Conservation (phyloP, 2,329 filamentous ascomycete species). For the Neurospora crassa region DNA sequence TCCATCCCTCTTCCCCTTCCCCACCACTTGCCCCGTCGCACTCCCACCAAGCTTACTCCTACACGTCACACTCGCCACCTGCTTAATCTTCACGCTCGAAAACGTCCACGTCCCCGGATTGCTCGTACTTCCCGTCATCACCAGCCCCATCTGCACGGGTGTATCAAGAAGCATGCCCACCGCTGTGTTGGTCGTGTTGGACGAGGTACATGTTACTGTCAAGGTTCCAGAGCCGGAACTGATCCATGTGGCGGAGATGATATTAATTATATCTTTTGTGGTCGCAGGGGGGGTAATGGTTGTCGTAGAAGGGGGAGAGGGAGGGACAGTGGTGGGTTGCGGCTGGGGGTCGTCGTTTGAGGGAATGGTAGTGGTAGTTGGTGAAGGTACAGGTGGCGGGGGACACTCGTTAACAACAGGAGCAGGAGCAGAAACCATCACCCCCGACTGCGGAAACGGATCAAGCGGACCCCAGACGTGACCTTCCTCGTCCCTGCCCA, state of each 20-base stretch:
- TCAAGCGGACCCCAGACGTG: constrained; percentile 28
- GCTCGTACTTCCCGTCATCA: not conserved
- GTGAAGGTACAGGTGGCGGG: not conserved
- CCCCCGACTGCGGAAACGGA: constrained; percentile 28
- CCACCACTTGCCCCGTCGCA: not conserved
- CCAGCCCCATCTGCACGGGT: not conserved
- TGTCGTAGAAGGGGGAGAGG: too few relatives aligned
- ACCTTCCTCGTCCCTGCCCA: constrained; percentile 25
- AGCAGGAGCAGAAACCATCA: constrained; percentile 5
- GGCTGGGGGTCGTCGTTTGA: not conserved
- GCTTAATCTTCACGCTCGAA: not conserved
- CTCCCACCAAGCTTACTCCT: not conserved
- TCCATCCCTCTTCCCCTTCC: not conserved
- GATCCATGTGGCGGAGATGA: constrained; percentile 8
- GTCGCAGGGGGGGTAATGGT: not conserved
- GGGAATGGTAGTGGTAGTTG: not conserved
- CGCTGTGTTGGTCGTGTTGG: constrained; percentile 6
- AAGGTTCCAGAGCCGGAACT: constrained; percentile 9
- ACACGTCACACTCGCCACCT: not conserved
- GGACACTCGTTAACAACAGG: not conserved
- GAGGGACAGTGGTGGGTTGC: not conserved
- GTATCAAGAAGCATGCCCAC: constrained; percentile 7
- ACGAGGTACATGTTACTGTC: constrained; percentile 6
- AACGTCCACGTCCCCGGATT: not conserved
- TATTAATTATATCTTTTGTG: not conserved